These are phyloP conservation scores for Cyclotella atomus DNA, from an alignment of 108 stramenopile species.

Conservation along the genomic window DNA sequence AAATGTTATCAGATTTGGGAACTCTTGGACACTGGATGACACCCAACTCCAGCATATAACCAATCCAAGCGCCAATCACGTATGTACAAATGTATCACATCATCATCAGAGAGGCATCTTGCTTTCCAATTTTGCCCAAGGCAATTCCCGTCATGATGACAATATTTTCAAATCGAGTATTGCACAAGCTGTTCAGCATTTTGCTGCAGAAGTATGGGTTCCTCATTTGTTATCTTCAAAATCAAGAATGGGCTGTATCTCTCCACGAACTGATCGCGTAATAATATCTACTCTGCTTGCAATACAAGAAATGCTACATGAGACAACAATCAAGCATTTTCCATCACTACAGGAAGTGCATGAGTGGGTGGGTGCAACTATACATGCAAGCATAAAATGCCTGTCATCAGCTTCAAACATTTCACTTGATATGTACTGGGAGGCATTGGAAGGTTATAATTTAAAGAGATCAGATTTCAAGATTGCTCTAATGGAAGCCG, in stretches of 20 bases:
- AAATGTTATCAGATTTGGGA: constrained; percentile 1
- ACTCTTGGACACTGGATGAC: not conserved
- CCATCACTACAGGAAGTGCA: not conserved
- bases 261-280: constrained; percentile 3
- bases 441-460: constrained; percentile 8
- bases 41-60: not conserved
- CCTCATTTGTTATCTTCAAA: constrained; percentile 4
- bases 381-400: constrained; percentile 1
- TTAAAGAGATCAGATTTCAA: constrained; percentile 10
- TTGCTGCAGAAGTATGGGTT: not conserved
- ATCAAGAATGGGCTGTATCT: not conserved
- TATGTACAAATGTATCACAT: no score
- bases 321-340: constrained; percentile 9
- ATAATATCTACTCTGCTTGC: constrained; percentile 30
- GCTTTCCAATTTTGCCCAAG: not conserved
- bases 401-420: not conserved
- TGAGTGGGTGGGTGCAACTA: not conserved
- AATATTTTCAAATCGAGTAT: not conserved
- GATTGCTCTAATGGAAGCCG: constrained; percentile 9
- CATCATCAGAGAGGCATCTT: no score
- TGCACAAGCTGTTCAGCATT: constrained; percentile 2
- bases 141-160: not conserved
- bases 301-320: constrained; percentile 19
- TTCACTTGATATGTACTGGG: constrained; percentile 6
- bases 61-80: no score